These are phyloP conservation scores for Trebouxia sp. DNA, from an alignment of 139 green algal species.

Conservation along the genomic window DNA sequence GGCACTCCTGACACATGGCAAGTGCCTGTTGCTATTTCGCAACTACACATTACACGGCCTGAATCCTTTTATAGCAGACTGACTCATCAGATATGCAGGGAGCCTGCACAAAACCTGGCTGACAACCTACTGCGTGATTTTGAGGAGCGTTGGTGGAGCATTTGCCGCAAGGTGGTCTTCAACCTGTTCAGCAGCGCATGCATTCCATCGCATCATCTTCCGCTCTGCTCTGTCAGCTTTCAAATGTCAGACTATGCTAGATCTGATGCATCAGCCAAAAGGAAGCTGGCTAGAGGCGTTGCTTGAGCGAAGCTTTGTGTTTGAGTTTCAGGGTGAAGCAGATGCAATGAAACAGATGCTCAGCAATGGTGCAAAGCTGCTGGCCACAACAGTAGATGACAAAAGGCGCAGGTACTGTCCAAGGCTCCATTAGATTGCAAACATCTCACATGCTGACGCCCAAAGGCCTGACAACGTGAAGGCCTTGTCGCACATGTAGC, in stretches of 20 bases:
- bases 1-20: slow-evolving; percentile 53
- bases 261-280: too few species aligned
- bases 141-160: slow-evolving; percentile 83
- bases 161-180: slow-evolving; percentile 63
- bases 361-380: slow-evolving; percentile 50
- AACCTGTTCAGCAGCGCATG: too few species aligned
- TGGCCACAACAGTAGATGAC: slow-evolving; percentile 71
- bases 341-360: slow-evolving; percentile 66
- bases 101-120: slow-evolving; percentile 71
- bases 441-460: too few species aligned
- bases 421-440: not conserved
- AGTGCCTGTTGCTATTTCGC: not conserved
- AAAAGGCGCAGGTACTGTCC: slow-evolving; percentile 66
- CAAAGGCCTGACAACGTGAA: too few species aligned
- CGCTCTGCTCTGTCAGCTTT: too few species aligned
- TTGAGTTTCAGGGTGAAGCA: slow-evolving; percentile 67
- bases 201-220: too few species aligned
- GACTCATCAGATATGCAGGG: slow-evolving; percentile 49
- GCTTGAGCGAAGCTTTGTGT: too few species aligned
- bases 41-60: too few species aligned
- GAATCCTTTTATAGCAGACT: too few species aligned
- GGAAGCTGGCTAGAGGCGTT: too few species aligned
- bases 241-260: too few species aligned
- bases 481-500: too few species aligned
- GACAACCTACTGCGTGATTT: slow-evolving; percentile 85